These are phyloP conservation scores for Astathelohania contejeani DNA, from an alignment of 371 early-diverging fungal species.

Conservation along the genomic window DNA sequence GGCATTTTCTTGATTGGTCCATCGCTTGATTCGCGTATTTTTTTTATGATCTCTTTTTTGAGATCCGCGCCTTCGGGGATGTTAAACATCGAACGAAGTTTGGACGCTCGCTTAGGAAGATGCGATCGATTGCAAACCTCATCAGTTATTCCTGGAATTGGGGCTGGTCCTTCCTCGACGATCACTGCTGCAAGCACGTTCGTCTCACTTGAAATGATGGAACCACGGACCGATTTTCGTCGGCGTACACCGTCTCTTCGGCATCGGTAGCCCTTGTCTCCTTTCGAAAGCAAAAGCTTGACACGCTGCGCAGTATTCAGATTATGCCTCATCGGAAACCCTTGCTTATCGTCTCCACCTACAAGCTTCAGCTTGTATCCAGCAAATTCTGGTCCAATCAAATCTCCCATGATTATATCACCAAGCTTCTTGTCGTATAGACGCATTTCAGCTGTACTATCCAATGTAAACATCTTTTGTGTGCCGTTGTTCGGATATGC, in stretches of 20 bases:
- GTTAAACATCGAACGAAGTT: conserved; percentile 89
- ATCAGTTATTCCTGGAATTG: conserved; percentile 88
- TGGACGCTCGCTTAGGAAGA: conserved; percentile 89
- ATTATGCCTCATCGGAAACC: conserved; percentile 69
- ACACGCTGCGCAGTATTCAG: conserved; percentile 77
- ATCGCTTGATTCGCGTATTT: conserved; percentile 4
- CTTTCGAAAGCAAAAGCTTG: conserved; percentile 69
- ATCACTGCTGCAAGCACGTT: conserved; percentile 76
- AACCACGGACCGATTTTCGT: conserved; percentile 95
- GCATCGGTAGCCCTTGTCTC: conserved; percentile 94
- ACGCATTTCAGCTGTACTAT: conserved; percentile 77
- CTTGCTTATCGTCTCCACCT: conserved; percentile 98
- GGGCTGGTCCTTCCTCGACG: conserved; percentile 80
- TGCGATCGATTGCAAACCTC: conserved; percentile 70
- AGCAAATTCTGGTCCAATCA: conserved; percentile 89
- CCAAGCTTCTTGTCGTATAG: conserved; percentile 93
- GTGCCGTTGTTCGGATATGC: conserved; percentile 93
- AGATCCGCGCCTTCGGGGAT: conserved; percentile 85
- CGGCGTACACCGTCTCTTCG: conserved; percentile 90
- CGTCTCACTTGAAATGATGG: conserved; percentile 84
- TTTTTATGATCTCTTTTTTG: conserved; percentile 71
- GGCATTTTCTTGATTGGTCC: conserved; percentile 38
- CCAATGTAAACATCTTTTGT: conserved; percentile 88
- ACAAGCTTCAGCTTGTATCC: conserved; percentile 92
- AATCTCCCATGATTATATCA: conserved; percentile 78